Evolutionary conservation across 1,284 basidiomycete species (phyloP), one percentile per base, ranked within the genome.

Genomic region (Malassezia pachydermatis): DNA sequence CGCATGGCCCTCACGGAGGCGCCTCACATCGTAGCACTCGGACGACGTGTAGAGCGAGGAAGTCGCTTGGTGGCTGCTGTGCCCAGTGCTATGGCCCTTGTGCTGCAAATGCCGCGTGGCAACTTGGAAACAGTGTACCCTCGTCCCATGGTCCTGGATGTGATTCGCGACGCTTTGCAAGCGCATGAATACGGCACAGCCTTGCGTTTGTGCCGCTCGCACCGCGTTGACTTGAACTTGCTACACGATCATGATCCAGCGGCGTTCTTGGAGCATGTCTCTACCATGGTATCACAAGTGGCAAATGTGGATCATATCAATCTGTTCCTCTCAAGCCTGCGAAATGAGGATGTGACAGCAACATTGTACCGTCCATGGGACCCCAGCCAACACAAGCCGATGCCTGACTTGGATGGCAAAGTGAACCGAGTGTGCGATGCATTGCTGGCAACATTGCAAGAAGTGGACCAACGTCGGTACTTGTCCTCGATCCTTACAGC

Each of bases 101-200:
- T 98, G 1, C 75, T 99, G 11, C 94, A 99, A 75, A 98, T 98
- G 89, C 94, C 92, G 0, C 76, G 94, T 59, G 94, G 94, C 0
- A 98, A 98, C 72, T 71, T 99, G 45, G 94, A 99, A 75, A 95
- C 88, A 0, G 83, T 98, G 48, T 87, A 84, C 62, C 94, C 94
- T 1, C 77, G 94, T 27, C 85, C 92, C 1, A 75, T 99, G 54
- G 89, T 96, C 3, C 81, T 95, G 73, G 79, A 83, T 39, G 63
- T 66, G 2, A 62, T 71, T 9, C 62, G 63, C 5, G 48, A 51
- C 24, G 54, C 58, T 36, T 49, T 71, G 23, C 59, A 69, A 34
- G 44, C 52, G 5, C 43, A 48, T 13, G 57, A 79, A 39, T 96
- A 88, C 73, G 77, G 83, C 46, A 82, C 86, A 55, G 94, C 89